Evolutionary conservation across 2,329 filamentous ascomycete genomes (phyloP), one percentile per base, ranked within the genome.

Genomic region (Septoria linicola): DNA sequence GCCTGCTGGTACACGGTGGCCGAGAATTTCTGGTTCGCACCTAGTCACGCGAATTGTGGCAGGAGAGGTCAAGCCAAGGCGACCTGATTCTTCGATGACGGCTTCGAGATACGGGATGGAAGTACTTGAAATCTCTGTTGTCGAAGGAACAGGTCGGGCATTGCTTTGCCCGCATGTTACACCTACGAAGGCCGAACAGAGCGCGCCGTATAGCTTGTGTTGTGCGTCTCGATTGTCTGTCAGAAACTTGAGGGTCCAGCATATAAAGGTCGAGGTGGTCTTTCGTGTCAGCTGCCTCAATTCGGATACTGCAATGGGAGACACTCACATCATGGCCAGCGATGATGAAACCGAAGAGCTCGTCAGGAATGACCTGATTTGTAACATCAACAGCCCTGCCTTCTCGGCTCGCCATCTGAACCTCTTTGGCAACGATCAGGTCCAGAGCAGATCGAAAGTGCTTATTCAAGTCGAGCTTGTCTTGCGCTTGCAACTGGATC

Each of bases 201-300:
- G 55, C 1, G 54, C 53, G 2, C 37, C 32, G 1, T 72, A 70
- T 0, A 76, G 62, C 20, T 62, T 68, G n/a, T 42, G 42, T 44
- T 76, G 74, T 1, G 63, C 61, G 13, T 53, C 49, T 11, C 60
- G 69, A 36, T 71, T 56, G 23, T 59, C 60, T n/a, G 68, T 61
- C 4, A 76, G 64, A 47, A 63, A 61, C 43, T 76, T 76, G 8
- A 75, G 35, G 1, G 57, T 66, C 73, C 74, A 76, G 27, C 57
- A 54, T 0, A 76, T 56, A 0, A 72, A 72, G 6, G 69, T 73
- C 8, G 70, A 66, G 0, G 71, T 75, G 0, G 75, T 76, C 41
- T 78, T 6, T 44, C 74, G 8, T 21, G 17, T 25, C 14, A 3
- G 41, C 31, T 7, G 34, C 23, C 14, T 6, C 6, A 11, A 6